A percentile compares a stretch with the other conserved stretches of the same genome.
Conservation (phyloP, 768 basidiomycete genomes). For the Russula lepida region DNA sequence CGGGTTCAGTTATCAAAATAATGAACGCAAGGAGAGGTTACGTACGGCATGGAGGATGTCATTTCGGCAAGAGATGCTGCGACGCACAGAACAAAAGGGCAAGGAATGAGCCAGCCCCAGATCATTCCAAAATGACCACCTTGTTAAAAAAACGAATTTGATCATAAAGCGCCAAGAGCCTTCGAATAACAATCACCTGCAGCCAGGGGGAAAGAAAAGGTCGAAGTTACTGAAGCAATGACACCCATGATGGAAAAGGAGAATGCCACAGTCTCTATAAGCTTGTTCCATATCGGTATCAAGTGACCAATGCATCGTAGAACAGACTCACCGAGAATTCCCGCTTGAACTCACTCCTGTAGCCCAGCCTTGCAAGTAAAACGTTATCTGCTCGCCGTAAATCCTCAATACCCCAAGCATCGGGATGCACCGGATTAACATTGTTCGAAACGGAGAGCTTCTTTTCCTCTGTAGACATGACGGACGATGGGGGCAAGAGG, state of each 20-base stretch:
- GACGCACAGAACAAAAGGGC: slow-evolving; percentile 56
- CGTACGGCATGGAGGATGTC: slow-evolving; percentile 66
- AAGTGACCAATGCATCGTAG: not conserved
- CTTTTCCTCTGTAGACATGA: slow-evolving; percentile 10
- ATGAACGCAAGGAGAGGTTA: not conserved
- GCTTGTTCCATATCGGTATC: slow-evolving; percentile 26
- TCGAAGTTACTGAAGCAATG: slow-evolving; percentile 59
- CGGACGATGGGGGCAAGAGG: not conserved
- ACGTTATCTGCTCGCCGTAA: slow-evolving; percentile 38
- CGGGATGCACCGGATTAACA: not conserved
- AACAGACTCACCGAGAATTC: slow-evolving; percentile 52
- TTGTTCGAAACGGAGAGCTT: not conserved
- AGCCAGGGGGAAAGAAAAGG: slow-evolving; percentile 52
- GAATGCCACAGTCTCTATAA: slow-evolving; percentile 57
- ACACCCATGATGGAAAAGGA: slow-evolving; percentile 69
- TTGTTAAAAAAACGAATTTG: slow-evolving; percentile 20
- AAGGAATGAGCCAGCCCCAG: slow-evolving; percentile 70
- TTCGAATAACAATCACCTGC: slow-evolving; percentile 36
- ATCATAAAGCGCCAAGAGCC: not conserved
- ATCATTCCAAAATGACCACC: slow-evolving; percentile 74
- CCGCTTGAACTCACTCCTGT: slow-evolving; percentile 64
- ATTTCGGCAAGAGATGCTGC: slow-evolving; percentile 69
- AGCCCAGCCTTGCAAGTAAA: slow-evolving; percentile 57
- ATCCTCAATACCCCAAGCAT: not conserved
- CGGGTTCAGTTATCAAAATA: not conserved